phyloP scores from a whole-genome alignment of 306 rosid genomes.

The Amphicarpaea edgeworthii region DNA sequence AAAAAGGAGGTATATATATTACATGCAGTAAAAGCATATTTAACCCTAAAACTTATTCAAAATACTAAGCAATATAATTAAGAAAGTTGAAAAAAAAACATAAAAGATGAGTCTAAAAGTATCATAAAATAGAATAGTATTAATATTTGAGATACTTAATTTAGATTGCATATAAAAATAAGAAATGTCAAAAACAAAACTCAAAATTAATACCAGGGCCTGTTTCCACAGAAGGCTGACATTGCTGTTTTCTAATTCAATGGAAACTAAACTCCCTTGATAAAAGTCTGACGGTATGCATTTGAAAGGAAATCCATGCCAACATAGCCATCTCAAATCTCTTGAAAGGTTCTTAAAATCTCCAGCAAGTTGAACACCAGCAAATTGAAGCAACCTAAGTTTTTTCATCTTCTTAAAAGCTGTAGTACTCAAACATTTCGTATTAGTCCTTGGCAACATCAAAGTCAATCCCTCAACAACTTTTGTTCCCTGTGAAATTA shows the following conservation, averaged over 20 bases:
- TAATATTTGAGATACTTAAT: neutral
- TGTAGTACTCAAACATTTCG: neutral
- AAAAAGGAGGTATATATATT: too few species aligned
- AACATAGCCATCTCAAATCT: constrained; percentile 41
- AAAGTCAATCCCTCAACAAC: constrained; percentile 44
- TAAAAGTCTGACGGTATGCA: constrained; percentile 20
- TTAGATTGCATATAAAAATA: neutral
- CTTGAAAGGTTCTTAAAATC: constrained; percentile 40
- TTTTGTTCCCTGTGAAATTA: constrained; percentile 37
- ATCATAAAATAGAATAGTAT: neutral
- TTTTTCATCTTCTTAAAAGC: constrained; percentile 45
- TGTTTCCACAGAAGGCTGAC: constrained; percentile 22
- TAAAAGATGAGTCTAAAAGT: too few species aligned
- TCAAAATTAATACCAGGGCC: constrained; percentile 32
- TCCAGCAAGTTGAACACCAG: constrained; percentile 37
- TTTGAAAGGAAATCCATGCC: constrained; percentile 37
- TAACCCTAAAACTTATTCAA: too few species aligned
- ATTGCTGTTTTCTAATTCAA: constrained; percentile 31
- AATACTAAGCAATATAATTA: too few species aligned
- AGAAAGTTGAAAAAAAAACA: neutral
- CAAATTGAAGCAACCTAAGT: constrained; percentile 45
- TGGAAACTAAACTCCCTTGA: constrained; percentile 37
- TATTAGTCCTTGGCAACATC: neutral
- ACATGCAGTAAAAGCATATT: too few species aligned
- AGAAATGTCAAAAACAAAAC: neutral